Evolutionary conservation across 2,329 filamentous ascomycete genomes (phyloP).

Genomic region (Arthrobotrys sinensis): DNA sequence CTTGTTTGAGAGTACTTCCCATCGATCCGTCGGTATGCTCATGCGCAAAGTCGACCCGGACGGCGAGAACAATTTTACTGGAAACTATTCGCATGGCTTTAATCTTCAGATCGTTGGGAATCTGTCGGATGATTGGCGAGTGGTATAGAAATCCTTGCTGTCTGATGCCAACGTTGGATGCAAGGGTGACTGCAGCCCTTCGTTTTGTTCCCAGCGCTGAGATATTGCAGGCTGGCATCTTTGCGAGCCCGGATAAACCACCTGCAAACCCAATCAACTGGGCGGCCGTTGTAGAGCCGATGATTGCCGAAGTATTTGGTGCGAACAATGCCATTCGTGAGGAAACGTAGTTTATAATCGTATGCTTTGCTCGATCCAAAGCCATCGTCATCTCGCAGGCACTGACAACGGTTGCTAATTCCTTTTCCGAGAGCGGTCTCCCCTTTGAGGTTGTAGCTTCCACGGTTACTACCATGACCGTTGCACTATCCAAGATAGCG

Average conservation of each 20-base stretch:
- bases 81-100: conserved; percentile 96
- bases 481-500: conserved; percentile 86
- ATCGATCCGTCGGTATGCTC: conserved; percentile 84
- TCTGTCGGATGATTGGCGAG: conserved; percentile 87
- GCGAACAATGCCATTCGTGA: conserved; percentile 97
- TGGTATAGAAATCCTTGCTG: conserved; percentile 95
- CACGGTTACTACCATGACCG: conserved; percentile 94
- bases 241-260: conserved; percentile 87
- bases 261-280: conserved; percentile 96
- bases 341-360: conserved; percentile 92
- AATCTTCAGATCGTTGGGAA: conserved; percentile 88
- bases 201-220: conserved; percentile 92
- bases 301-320: conserved; percentile 89
- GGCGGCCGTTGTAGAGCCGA: conserved; percentile 92
- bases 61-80: conserved; percentile 93
- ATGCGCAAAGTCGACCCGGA: conserved; percentile 89
- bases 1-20: conserved; percentile 84
- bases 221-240: conserved; percentile 93
- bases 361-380: conserved; percentile 87
- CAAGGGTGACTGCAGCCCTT: conserved; percentile 83
- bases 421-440: conserved; percentile 79
- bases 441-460: conserved; percentile 93
- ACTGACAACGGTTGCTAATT: conserved; percentile 80
- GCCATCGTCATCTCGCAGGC: conserved; percentile 92
- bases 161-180: conserved; percentile 90